phyloP scores from a whole-genome alignment of 305 asterid genomes.

The Fraxinus sp. region DNA sequence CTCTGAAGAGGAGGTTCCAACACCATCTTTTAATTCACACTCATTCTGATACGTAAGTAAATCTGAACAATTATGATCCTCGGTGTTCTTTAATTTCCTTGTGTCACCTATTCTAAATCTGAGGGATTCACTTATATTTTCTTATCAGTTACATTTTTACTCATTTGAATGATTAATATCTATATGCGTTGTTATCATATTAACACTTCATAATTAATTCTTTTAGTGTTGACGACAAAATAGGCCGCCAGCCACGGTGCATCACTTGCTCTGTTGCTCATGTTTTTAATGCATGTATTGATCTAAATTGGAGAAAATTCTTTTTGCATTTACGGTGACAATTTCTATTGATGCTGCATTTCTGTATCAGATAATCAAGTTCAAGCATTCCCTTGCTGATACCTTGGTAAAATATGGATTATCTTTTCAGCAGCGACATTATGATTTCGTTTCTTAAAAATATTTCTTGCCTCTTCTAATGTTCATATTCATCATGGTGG shows the following conservation, averaged over 20 bases:
- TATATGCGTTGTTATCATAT: background rate
- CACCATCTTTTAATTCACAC: background rate
- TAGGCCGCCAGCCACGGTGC: background rate
- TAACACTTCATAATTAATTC: background rate
- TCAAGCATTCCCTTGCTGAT: background rate
- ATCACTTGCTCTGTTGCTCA: background rate
- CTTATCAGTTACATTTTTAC: background rate
- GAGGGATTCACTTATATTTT: background rate
- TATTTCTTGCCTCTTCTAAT: background rate
- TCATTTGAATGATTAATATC: background rate
- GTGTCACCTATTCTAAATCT: background rate
- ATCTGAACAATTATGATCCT: background rate
- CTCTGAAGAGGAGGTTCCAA: background rate
- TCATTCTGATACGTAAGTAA: background rate
- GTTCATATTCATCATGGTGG: background rate
- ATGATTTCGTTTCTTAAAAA: no score
- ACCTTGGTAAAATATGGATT: background rate
- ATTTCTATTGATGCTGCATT: background rate
- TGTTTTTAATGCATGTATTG: background rate
- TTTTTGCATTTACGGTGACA: background rate
- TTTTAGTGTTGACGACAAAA: background rate
- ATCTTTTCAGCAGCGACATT: background rate
- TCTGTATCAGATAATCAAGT: background rate
- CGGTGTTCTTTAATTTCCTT: background rate
- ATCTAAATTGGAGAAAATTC: background rate